Base-by-base conservation (phyloP, 2,329 filamentous ascomycete species). In the Fusarium humuli region DNA sequence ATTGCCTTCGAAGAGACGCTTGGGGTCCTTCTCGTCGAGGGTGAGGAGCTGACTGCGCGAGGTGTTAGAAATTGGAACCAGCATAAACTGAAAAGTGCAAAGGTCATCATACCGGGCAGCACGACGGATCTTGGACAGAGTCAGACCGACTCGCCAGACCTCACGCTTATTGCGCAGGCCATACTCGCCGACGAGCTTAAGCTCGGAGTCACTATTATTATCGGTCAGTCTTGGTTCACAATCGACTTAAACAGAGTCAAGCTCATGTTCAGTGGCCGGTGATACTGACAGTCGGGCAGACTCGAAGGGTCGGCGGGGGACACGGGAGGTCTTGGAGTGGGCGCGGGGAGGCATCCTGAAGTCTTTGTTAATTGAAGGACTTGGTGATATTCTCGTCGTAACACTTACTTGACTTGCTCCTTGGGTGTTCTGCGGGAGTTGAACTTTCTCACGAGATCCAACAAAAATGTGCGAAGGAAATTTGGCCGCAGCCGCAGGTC, bases 111-210 rank as follows among this genome's bases (percentile, higher is more conserved):
- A 98, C 95, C 96, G 96, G 84, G 96, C 96, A 92, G 96, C 96
- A 97, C 96, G 96, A 94, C 96, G 96, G 82, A 99, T 99, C 92
- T 98, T 98, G 88, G 96, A 98, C 83, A 99, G 92, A 82, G 95
- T 98, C 86, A 99, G 92, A 90, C 94, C 92, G 87, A 99, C 96
- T 87, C 96, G 94, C 96, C 96, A 99, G 83, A 99, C 96, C 90
- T 99, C 96, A 90, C 96, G 95, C 94, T 99, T 99, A 91, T 99
- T 99, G 87, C 94, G 93, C 81, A 99, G 94, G 87, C 96, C 96
- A 90, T 97, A 99, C 89, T 99, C 96, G 87, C 96, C 96, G 81
- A 99, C 95, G 86, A 96, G 92, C 93, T 99, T 99, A 86, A 99
- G 88, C 89, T 99, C 96, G 82, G 94, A 94, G 89, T 99, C 96